phyloP scores from a whole-genome alignment of 1,284 basidiomycete genomes.

The Cryptococcus amylolentus region DNA sequence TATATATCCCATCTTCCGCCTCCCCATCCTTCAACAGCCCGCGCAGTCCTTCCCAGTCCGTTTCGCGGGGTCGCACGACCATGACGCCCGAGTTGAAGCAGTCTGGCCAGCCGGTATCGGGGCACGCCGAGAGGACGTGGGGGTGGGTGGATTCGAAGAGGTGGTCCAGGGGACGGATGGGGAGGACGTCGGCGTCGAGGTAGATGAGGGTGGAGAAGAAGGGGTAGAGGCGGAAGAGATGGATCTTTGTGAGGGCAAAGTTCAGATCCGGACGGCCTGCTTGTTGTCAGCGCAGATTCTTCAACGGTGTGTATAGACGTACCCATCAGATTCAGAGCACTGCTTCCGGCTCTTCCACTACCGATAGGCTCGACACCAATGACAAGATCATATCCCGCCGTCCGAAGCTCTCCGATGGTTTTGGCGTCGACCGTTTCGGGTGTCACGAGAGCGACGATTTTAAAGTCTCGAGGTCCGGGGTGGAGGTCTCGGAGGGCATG shows the following conservation, averaged over 20 bases:
- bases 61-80: slow-evolving; percentile 74
- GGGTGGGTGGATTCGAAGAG: slow-evolving; percentile 63
- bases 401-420: slow-evolving; percentile 73
- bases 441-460: slow-evolving; percentile 89
- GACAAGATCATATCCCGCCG: slow-evolving; percentile 72
- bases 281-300: background rate
- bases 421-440: slow-evolving; percentile 87
- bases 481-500: slow-evolving; percentile 79
- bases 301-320: slow-evolving; percentile 45
- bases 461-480: slow-evolving; percentile 62
- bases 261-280: slow-evolving; percentile 87
- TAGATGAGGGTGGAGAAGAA: slow-evolving; percentile 82
- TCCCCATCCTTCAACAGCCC: slow-evolving; percentile 52
- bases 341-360: slow-evolving; percentile 54
- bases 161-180: slow-evolving; percentile 78
- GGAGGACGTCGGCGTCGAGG: slow-evolving; percentile 93
- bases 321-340: slow-evolving; percentile 78
- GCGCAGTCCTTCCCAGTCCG: slow-evolving; percentile 73
- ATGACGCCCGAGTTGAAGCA: slow-evolving; percentile 97
- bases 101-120: slow-evolving; percentile 98
- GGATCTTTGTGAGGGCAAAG: slow-evolving; percentile 89
- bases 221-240: slow-evolving; percentile 83
- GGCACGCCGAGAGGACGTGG: slow-evolving; percentile 68
- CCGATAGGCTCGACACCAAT: slow-evolving; percentile 86
- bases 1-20: slow-evolving; percentile 53